phyloP scores from a whole-genome alignment of 2,329 filamentous ascomycete species.

The Penicillium sp. region DNA sequence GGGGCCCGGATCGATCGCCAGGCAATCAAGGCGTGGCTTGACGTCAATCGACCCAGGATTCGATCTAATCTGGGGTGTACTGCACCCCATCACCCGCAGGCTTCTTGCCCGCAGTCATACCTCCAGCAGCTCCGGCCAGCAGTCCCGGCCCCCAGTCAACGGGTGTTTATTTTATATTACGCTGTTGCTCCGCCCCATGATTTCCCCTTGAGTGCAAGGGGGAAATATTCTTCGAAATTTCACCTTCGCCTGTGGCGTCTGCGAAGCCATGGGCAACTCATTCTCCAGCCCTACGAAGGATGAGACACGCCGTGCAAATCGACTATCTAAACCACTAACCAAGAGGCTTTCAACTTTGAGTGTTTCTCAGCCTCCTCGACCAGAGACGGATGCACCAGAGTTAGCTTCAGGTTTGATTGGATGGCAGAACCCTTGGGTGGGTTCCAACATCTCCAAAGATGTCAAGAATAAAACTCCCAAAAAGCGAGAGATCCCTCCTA shows the following conservation, averaged over 20 bases:
- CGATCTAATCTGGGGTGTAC: constrained; percentile 24
- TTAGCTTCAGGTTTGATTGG: constrained; percentile 24
- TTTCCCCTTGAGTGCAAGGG: background rate
- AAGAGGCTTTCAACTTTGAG: constrained; percentile 25
- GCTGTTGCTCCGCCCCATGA: constrained; percentile 9
- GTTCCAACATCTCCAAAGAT: constrained; percentile 25
- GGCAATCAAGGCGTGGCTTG: constrained; percentile 27
- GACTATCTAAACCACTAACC: constrained; percentile 43
- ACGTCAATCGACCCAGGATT: constrained; percentile 25
- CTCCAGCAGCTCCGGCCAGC: too few species aligned
- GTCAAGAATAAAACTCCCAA: constrained; percentile 15
- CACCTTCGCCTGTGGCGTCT: constrained; percentile 11
- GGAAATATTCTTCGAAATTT: constrained; percentile 7
- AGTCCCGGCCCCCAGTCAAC: background rate
- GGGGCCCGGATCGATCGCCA: constrained; percentile 26
- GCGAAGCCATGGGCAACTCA: constrained; percentile 41
- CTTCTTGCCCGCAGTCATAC: background rate
- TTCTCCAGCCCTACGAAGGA: constrained; percentile 38
- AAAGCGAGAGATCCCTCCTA: constrained; percentile 19
- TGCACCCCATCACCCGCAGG: background rate
- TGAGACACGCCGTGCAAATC: constrained; percentile 39
- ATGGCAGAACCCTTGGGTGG: constrained; percentile 44
- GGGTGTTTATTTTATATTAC: constrained; percentile 12
- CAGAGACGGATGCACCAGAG: constrained; percentile 11
- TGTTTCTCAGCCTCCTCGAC: constrained; percentile 13